These are phyloP conservation scores for Hypoxylon cercidicola DNA, from an alignment of 495 filamentous ascomycete genomes.

Conservation along the genomic window DNA sequence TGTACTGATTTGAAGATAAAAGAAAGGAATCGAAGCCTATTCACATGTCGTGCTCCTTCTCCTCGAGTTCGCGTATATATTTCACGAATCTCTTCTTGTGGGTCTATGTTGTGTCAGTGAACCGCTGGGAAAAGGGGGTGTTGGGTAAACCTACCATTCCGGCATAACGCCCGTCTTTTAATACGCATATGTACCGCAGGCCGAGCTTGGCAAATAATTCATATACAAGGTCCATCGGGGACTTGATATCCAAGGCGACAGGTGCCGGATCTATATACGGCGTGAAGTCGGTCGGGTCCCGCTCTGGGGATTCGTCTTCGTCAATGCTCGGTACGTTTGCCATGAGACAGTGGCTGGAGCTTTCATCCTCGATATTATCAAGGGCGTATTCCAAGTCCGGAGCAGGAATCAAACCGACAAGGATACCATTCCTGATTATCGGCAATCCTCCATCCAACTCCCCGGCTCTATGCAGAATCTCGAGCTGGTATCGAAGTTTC, in stretches of 20 bases:
- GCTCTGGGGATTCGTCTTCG: conserved; percentile 65
- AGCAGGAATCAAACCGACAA: conserved; percentile 91
- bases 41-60: conserved; percentile 55
- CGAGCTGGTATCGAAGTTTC: conserved; percentile 80
- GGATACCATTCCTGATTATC: conserved; percentile 78
- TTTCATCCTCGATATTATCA: conserved; percentile 80
- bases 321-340: conserved; percentile 65
- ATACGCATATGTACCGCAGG: conserved; percentile 89
- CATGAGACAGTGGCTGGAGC: conserved; percentile 83
- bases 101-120: conserved; percentile 54
- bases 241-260: conserved; percentile 85
- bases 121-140: not conserved
- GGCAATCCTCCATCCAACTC: conserved; percentile 94
- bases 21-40: not conserved
- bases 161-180: conserved; percentile 83
- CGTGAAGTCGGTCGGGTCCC: conserved; percentile 84
- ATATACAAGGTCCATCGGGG: conserved; percentile 94
- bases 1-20: too few species aligned
- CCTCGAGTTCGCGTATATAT: conserved; percentile 85
- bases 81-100: conserved; percentile 98
- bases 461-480: conserved; percentile 81
- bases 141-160: conserved; percentile 72
- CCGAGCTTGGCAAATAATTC: conserved; percentile 97
- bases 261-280: conserved; percentile 92
- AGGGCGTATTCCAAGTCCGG: conserved; percentile 95